phyloP scores from a whole-genome alignment of 2,329 filamentous ascomycete genomes.

The Aspergillus pseudoviridinutans region DNA sequence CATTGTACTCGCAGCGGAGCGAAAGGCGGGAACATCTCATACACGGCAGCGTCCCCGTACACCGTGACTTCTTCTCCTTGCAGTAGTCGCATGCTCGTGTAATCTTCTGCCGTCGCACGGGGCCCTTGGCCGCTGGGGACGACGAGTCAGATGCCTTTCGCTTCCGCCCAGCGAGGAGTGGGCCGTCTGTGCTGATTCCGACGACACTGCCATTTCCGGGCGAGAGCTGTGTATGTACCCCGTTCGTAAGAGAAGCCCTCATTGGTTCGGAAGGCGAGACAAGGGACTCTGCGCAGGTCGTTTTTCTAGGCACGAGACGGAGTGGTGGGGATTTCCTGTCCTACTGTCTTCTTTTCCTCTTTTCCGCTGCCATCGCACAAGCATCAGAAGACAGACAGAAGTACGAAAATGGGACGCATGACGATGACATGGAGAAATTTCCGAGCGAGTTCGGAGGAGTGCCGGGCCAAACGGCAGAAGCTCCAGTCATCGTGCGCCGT shows the following conservation, averaged over 20 bases:
- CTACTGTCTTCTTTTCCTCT: neutral
- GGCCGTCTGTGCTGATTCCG: neutral
- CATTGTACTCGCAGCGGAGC: conserved; percentile 33
- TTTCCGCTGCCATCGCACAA: neutral
- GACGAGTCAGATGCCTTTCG: conserved; percentile 26
- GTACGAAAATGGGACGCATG: too few relatives aligned
- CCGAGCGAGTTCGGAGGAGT: conserved; percentile 1
- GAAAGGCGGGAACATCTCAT: conserved; percentile 30
- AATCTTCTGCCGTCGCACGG: conserved; percentile 30
- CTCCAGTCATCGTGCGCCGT: neutral
- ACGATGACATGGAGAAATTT: conserved; percentile 10
- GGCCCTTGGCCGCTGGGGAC: conserved; percentile 15
- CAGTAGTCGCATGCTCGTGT: conserved; percentile 38
- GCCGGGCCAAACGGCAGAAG: neutral
- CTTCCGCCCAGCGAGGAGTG: conserved; percentile 17
- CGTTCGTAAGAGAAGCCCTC: neutral
- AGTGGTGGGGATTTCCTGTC: neutral
- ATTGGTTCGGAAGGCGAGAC: conserved; percentile 4
- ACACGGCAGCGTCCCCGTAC: conserved; percentile 36
- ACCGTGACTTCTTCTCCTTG: conserved; percentile 37
- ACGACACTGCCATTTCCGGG: conserved; percentile 3
- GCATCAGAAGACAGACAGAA: neutral
- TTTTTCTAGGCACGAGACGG: neutral
- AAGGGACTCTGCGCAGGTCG: neutral
- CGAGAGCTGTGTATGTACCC: neutral